Conservation (phyloP, 140 eudicot genomes). For the Stevia rebaudiana region DNA sequence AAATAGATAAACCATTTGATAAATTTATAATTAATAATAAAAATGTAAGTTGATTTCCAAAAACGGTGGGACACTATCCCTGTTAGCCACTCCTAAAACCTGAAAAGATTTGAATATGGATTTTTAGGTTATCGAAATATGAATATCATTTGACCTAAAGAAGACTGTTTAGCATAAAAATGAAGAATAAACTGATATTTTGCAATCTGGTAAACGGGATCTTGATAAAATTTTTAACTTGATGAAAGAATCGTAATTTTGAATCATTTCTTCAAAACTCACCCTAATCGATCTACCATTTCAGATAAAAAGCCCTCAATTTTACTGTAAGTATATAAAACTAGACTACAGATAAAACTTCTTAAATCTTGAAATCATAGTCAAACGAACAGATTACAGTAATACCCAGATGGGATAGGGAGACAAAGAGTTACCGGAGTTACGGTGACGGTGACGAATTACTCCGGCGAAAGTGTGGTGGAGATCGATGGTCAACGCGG, state of each 20-base stretch:
- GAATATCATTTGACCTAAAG: not conserved
- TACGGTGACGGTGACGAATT: slow-evolving; percentile 1
- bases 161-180: not conserved
- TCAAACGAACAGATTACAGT: not conserved
- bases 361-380: not conserved
- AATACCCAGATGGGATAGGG: slow-evolving; percentile 1
- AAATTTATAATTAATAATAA: no score
- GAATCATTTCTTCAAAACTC: not conserved
- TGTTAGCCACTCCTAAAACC: no score
- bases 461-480: slow-evolving; percentile 10
- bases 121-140: not conserved
- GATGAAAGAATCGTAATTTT: not conserved
- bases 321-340: slow-evolving; percentile 1
- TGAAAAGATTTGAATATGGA: no score
- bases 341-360: not conserved
- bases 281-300: slow-evolving; percentile 15
- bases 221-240: not conserved
- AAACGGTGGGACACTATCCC: no score
- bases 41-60: no score
- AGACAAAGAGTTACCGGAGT: slow-evolving; percentile 16
- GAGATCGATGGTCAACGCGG: slow-evolving; percentile 21
- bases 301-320: not conserved
- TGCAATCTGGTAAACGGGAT: not conserved
- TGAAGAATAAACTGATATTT: not conserved
- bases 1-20: no score